phyloP scores from a whole-genome alignment of 768 basidiomycete genomes.

The Daedaleopsis nitida region DNA sequence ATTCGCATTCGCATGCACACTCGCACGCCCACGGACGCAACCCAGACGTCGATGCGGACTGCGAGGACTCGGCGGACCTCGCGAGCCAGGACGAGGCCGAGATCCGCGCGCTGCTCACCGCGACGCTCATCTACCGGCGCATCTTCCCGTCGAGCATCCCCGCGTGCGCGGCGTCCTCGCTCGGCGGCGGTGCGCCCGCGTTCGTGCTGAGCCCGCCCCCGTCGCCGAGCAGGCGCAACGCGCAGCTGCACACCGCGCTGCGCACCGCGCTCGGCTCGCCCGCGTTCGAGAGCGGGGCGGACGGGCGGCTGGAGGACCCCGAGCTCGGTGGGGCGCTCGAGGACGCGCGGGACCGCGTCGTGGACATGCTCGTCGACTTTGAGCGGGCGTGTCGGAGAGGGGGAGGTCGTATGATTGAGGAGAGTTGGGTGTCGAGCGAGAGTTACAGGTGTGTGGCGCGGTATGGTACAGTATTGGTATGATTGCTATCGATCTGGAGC shows the following conservation, averaged over 20 bases:
- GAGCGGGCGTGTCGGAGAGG: slow-evolving; percentile 29
- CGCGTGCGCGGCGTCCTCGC: slow-evolving; percentile 30
- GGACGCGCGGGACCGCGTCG: slow-evolving; percentile 75
- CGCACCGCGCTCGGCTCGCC: slow-evolving; percentile 56
- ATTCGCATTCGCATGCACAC: neutral
- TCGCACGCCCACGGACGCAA: neutral
- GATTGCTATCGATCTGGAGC: neutral
- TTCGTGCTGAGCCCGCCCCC: slow-evolving; percentile 62
- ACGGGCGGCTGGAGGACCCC: slow-evolving; percentile 37
- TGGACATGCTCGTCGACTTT: slow-evolving; percentile 62
- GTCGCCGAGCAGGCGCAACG: slow-evolving; percentile 45
- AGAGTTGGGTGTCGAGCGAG: neutral
- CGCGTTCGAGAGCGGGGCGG: slow-evolving; percentile 43
- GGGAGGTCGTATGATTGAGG: slow-evolving; percentile 14
- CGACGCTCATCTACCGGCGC: slow-evolving; percentile 60
- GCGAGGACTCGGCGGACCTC: slow-evolving; percentile 31
- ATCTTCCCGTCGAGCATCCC: slow-evolving; percentile 50
- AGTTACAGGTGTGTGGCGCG: no score
- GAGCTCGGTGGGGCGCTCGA: slow-evolving; percentile 55
- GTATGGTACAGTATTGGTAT: neutral
- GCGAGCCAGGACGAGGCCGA: slow-evolving; percentile 42
- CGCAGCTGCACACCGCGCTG: slow-evolving; percentile 45
- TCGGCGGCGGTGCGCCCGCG: slow-evolving; percentile 28
- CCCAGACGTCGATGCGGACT: slow-evolving; percentile 28
- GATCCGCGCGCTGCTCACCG: slow-evolving; percentile 55